phyloP scores from a whole-genome alignment of 2,329 filamentous ascomycete species.

The Cordyceps cicadae region DNA sequence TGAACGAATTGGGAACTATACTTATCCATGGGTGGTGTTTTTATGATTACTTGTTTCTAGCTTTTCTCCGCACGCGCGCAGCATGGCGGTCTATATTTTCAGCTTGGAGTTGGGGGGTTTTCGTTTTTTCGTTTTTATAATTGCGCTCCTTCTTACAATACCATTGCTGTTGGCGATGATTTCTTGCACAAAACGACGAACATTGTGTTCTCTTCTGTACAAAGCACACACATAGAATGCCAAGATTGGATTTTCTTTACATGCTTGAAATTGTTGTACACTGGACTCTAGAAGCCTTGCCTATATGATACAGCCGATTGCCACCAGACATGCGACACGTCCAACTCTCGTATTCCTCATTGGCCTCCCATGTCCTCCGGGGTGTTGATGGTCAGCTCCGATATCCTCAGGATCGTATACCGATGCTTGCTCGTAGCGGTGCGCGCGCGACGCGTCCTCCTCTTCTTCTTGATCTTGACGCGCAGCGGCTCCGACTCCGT shows the following conservation, averaged over 20 bases:
- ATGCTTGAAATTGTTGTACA: constrained; percentile 9
- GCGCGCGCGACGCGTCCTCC: constrained; percentile 64
- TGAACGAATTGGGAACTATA: constrained; percentile 7
- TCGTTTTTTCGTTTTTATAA: constrained; percentile 19
- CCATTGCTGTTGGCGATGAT: constrained; percentile 11
- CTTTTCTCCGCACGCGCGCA: constrained; percentile 14
- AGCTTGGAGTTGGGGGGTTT: constrained; percentile 24
- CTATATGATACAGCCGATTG: constrained; percentile 6
- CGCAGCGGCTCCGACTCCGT: constrained; percentile 73
- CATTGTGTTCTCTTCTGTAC: background rate
- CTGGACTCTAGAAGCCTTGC: background rate
- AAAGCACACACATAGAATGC: background rate
- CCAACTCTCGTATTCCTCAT: background rate
- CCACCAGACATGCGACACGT: background rate
- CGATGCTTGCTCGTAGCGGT: constrained; percentile 81
- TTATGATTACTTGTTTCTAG: constrained; percentile 3
- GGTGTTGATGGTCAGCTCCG: constrained; percentile 62
- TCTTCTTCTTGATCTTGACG: constrained; percentile 73
- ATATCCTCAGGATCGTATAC: constrained; percentile 78
- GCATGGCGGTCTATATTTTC: constrained; percentile 18
- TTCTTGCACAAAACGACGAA: background rate
- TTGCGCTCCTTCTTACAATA: constrained; percentile 14
- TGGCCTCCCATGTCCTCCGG: constrained; percentile 28
- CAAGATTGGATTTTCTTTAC: background rate
- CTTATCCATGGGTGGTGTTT: constrained; percentile 1